A percentile compares a stretch with the other conserved stretches of the same genome.
These are phyloP conservation scores for Syzygium aqueum DNA, from an alignment of 345 rosid genomes.

Conservation along the genomic window DNA sequence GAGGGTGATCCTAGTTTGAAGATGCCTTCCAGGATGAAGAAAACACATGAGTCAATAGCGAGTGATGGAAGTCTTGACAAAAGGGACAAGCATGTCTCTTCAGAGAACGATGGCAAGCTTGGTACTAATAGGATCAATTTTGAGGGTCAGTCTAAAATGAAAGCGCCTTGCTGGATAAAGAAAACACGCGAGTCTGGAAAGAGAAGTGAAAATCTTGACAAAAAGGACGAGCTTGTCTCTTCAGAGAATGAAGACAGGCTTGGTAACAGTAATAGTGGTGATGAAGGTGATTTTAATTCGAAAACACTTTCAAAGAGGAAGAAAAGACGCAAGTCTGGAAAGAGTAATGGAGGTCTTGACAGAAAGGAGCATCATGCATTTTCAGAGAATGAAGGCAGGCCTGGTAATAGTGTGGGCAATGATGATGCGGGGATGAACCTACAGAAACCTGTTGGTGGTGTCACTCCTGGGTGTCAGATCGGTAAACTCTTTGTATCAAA, in stretches of 20 bases:
- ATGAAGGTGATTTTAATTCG: no score
- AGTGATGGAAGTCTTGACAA: neutral
- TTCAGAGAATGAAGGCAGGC: neutral
- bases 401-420: constrained; percentile 4
- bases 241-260: neutral
- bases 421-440: constrained; percentile 19
- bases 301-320: no score
- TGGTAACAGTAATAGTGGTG: no score
- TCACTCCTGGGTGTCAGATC: constrained; percentile 44
- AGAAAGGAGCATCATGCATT: neutral
- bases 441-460: constrained; percentile 14
- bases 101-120: neutral
- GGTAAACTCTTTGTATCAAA: constrained; percentile 70
- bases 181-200: no score
- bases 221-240: neutral
- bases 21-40: constrained; percentile 4
- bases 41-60: constrained; percentile 42
- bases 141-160: neutral
- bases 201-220: neutral
- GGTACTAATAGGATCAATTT: neutral
- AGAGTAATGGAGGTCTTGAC: neutral
- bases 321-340: neutral
- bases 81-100: neutral
- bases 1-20: constrained; percentile 11
- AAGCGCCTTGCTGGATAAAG: no score